phyloP scores from a whole-genome alignment of 331 rosid genomes.

The Cydonia oblonga region DNA sequence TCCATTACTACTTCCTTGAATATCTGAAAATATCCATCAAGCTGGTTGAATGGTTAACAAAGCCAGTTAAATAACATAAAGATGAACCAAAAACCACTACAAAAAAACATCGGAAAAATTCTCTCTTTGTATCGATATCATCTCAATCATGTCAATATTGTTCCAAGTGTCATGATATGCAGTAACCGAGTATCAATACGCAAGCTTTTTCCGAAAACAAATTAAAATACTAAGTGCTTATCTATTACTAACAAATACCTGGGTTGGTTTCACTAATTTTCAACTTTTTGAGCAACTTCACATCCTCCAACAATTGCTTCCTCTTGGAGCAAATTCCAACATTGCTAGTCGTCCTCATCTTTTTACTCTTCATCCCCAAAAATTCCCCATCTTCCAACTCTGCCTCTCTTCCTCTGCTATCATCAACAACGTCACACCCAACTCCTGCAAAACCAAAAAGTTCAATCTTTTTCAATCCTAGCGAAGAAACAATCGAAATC shows the following conservation, averaged over 20 bases:
- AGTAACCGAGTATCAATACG: no score
- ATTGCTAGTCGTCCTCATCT: slow-evolving; percentile 26
- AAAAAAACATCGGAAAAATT: not conserved
- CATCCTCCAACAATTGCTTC: slow-evolving; percentile 37
- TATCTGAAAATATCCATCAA: slow-evolving; percentile 13
- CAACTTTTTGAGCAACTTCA: slow-evolving; percentile 47
- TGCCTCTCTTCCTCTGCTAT: slow-evolving; percentile 4
- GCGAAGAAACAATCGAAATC: not conserved
- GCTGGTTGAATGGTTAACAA: not conserved
- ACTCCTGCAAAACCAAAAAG: slow-evolving; percentile 35
- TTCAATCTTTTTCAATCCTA: not conserved
- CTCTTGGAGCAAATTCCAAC: slow-evolving; percentile 41
- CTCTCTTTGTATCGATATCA: no score
- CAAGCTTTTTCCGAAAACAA: no score
- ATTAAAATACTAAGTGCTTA: no score
- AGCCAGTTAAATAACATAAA: not conserved
- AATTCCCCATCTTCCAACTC: slow-evolving; percentile 13
- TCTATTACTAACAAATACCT: slow-evolving; percentile 17
- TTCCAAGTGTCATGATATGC: no score
- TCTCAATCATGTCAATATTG: no score
- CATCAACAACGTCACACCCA: slow-evolving; percentile 1
- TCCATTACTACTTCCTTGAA: slow-evolving; percentile 5
- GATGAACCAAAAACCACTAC: not conserved
- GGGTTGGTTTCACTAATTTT: slow-evolving; percentile 45
- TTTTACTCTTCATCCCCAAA: slow-evolving; percentile 33